Percentiles rank a stretch among this genome's conserved stretches.
phyloP scores from a whole-genome alignment of 2,329 filamentous ascomycete species.

The Emericellopsis atlantica region DNA sequence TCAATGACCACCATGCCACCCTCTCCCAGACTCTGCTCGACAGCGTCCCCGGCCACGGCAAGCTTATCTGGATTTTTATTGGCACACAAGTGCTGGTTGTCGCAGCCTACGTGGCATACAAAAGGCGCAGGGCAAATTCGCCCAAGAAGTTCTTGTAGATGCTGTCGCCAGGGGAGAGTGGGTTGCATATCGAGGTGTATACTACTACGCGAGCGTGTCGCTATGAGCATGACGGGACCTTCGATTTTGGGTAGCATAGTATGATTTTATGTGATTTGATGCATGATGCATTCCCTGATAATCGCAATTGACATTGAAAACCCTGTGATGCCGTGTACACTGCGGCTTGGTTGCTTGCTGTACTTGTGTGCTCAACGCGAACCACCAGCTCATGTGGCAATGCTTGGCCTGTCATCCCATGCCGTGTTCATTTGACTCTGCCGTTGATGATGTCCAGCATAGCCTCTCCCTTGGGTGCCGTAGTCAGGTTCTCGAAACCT shows the following conservation, averaged over 20 bases:
- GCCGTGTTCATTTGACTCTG: too few relatives aligned
- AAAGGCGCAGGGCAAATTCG: slow-evolving; percentile 58
- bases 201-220: not conserved
- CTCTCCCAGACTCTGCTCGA: slow-evolving; percentile 35
- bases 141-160: slow-evolving; percentile 84
- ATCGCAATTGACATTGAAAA: too few relatives aligned
- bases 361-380: too few relatives aligned
- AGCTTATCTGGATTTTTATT: slow-evolving; percentile 57
- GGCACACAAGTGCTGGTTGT: slow-evolving; percentile 62
- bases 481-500: slow-evolving; percentile 73
- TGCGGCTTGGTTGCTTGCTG: too few relatives aligned
- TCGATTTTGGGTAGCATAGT: too few relatives aligned
- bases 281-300: too few relatives aligned
- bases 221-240: not conserved
- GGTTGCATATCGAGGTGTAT: not conserved
- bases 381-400: too few relatives aligned
- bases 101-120: slow-evolving; percentile 63
- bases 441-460: slow-evolving; percentile 49
- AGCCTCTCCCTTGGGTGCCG: slow-evolving; percentile 62
- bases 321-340: too few relatives aligned
- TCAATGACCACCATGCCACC: slow-evolving; percentile 35
- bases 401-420: too few relatives aligned
- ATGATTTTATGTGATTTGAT: too few relatives aligned
- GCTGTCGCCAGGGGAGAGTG: slow-evolving; percentile 1
- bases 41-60: slow-evolving; percentile 34